phyloP scores from a whole-genome alignment of 1,139 yeast genomes.

The Saccharomyces hybrid region DNA sequence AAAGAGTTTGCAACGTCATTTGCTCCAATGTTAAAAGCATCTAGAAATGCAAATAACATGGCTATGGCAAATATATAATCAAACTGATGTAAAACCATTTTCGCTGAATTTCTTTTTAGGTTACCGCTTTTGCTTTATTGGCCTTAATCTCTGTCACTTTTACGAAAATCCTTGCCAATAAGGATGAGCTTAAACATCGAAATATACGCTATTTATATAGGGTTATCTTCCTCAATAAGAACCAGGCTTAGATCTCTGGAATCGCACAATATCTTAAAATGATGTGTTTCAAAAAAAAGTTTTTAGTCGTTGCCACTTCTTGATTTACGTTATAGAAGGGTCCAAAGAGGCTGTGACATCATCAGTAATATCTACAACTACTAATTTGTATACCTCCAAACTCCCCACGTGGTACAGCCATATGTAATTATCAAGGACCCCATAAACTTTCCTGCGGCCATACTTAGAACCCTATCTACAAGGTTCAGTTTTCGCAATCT shows the following conservation, averaged over 20 bases:
- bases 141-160: not conserved
- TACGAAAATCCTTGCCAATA: not conserved
- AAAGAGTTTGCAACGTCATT: conserved; percentile 79
- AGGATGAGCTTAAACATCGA: not conserved
- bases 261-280: not conserved
- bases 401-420: not conserved
- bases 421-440: not conserved
- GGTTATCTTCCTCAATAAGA: not conserved
- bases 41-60: conserved; percentile 65
- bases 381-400: too few species aligned
- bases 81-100: conserved; percentile 43
- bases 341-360: not conserved
- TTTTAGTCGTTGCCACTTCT: not conserved
- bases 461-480: not conserved
- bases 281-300: not conserved
- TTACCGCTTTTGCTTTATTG: not conserved
- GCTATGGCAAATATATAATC: conserved; percentile 61
- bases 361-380: too few species aligned
- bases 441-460: not conserved
- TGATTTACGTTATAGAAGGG: not conserved
- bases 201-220: not conserved
- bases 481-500: not conserved
- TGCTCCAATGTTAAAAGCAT: conserved; percentile 81
- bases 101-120: not conserved
- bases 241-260: not conserved